Conservation (phyloP, 164 flowering plant species). For the Dillenia turbinata region DNA sequence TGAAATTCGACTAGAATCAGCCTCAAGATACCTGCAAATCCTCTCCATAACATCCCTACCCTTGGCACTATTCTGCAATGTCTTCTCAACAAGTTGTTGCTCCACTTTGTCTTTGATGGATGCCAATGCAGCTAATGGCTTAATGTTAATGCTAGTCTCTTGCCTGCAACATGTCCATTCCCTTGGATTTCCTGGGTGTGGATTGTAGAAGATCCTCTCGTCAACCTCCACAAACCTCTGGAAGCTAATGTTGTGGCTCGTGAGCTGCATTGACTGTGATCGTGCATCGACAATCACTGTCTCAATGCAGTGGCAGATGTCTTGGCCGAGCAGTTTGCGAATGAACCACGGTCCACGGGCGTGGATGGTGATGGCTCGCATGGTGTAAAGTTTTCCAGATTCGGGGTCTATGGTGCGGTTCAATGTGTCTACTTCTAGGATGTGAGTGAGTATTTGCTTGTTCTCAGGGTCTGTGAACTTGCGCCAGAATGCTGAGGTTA, state of each 20-base stretch:
- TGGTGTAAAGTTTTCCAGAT: conserved; percentile 73
- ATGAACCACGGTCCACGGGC: conserved; percentile 95
- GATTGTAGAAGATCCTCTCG: conserved; percentile 74
- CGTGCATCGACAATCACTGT: conserved; percentile 73
- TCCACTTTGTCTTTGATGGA: conserved; percentile 97
- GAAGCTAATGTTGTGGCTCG: conserved; percentile 73
- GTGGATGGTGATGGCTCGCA: conserved; percentile 83
- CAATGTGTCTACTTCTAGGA: conserved; percentile 85
- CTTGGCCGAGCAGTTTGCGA: conserved; percentile 76
- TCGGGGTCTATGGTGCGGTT: conserved; percentile 56
- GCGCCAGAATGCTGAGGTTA: conserved; percentile 93
- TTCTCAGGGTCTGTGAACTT: conserved; percentile 91
- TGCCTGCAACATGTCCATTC: conserved; percentile 82
- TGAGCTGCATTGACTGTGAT: conserved; percentile 67
- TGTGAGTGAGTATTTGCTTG: conserved; percentile 69
- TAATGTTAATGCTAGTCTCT: conserved; percentile 75
- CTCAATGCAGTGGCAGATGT: conserved; percentile 88
- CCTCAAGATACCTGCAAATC: conserved; percentile 94
- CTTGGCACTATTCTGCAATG: conserved; percentile 82
- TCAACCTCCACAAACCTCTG: conserved; percentile 80
- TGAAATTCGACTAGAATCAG: conserved; percentile 66
- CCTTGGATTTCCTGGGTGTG: conserved; percentile 81
- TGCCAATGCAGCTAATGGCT: conserved; percentile 82
- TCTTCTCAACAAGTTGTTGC: conserved; percentile 82
- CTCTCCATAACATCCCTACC: conserved; percentile 99